Evolutionary conservation across 495 filamentous ascomycete species (phyloP).

Genomic region (Penicillium turbatum): DNA sequence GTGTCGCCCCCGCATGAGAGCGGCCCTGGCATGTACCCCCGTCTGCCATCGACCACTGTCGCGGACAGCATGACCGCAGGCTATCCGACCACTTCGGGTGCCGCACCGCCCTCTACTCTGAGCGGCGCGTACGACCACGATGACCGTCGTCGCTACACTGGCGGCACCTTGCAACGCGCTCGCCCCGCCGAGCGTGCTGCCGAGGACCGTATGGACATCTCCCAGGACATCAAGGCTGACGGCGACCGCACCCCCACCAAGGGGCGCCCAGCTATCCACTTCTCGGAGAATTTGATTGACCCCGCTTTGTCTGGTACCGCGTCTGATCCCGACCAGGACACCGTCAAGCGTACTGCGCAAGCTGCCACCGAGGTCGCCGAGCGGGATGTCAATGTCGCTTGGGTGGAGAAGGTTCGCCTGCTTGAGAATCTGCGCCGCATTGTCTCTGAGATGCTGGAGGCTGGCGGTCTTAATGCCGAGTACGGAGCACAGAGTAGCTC

Average conservation of each 20-base stretch:
- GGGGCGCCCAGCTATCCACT: conserved; percentile 28
- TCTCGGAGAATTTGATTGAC: conserved; percentile 51
- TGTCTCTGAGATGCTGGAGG: conserved; percentile 60
- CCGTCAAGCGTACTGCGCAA: conserved; percentile 41
- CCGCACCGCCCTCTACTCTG: conserved; percentile 71
- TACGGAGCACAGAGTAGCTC: conserved; percentile 10
- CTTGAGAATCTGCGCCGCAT: conserved; percentile 70
- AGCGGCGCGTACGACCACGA: conserved; percentile 76
- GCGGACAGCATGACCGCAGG: conserved; percentile 48
- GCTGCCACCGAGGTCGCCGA: conserved; percentile 45
- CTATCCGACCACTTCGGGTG: conserved; percentile 59
- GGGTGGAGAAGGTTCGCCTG: conserved; percentile 79
- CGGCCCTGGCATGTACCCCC: conserved; percentile 74
- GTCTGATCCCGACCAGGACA: conserved; percentile 37
- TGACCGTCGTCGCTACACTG: conserved; percentile 79
- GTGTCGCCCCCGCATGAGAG: conserved; percentile 63
- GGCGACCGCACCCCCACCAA: conserved; percentile 44
- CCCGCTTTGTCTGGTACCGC: conserved; percentile 44
- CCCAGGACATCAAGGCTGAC: conserved; percentile 46
- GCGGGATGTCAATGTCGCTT: conserved; percentile 59
- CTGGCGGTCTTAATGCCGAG: conserved; percentile 56
- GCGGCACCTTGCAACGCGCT: conserved; percentile 78
- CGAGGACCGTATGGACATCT: conserved; percentile 51
- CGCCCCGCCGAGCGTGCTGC: conserved; percentile 42
- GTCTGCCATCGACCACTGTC: conserved; percentile 68